Evolutionary conservation across 1,139 yeast species (phyloP).

Genomic region (Blastobotrys raffinosifermentans): DNA sequence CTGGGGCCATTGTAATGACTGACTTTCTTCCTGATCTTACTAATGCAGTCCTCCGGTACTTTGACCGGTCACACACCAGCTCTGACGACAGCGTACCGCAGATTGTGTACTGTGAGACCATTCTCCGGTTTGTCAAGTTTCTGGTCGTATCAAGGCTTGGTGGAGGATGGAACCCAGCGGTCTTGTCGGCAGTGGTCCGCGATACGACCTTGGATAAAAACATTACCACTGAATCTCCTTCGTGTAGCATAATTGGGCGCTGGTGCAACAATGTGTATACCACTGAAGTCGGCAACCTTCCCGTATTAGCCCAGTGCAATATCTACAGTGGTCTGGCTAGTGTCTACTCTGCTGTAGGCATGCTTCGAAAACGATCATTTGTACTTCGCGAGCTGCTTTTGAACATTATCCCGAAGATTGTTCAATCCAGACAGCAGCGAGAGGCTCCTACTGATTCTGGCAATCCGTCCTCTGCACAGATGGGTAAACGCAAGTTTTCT

Average conservation of each 20-base stretch:
- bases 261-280: constrained; percentile 42
- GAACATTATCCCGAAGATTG: constrained; percentile 23
- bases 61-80: constrained; percentile 53
- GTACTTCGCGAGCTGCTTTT: constrained; percentile 56
- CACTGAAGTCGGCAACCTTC: constrained; percentile 43
- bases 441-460: constrained; percentile 7
- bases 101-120: constrained; percentile 67
- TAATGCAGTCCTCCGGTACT: constrained; percentile 49
- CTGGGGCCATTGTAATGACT: constrained; percentile 30
- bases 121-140: constrained; percentile 57
- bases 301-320: constrained; percentile 31
- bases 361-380: constrained; percentile 64
- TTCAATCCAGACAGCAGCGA: constrained; percentile 11
- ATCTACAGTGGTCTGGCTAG: constrained; percentile 64
- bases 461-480: background rate
- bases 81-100: constrained; percentile 80
- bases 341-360: constrained; percentile 56
- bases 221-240: constrained; percentile 23
- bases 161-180: constrained; percentile 42
- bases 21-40: constrained; percentile 50
- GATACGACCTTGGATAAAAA: constrained; percentile 25
- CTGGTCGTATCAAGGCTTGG: constrained; percentile 52
- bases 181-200: constrained; percentile 40
- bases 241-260: constrained; percentile 26
- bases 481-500: constrained; percentile 9